Conservation (phyloP, 1,284 basidiomycete species). For the Puccinia horiana region DNA sequence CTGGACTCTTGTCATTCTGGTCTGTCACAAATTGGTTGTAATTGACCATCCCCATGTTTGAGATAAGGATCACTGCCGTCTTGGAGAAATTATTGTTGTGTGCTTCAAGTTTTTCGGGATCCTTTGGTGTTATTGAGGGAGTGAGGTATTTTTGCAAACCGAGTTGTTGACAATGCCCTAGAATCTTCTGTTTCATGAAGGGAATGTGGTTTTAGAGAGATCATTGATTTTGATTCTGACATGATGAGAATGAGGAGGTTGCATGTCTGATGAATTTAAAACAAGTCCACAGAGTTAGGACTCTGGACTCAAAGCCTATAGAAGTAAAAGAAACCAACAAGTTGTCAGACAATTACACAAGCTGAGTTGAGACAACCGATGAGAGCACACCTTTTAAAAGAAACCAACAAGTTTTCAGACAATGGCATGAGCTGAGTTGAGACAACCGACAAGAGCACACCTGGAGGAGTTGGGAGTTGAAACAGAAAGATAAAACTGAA, state of each 20-base stretch:
- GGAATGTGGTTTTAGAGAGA: too few species aligned
- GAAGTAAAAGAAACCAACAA: not conserved
- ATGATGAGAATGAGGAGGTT: not conserved
- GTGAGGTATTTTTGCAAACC: not conserved
- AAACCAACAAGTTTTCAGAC: too few species aligned
- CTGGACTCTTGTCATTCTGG: not conserved
- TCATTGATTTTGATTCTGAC: not conserved
- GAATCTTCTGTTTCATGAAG: not conserved
- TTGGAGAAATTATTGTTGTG: not conserved
- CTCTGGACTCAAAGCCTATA: slow-evolving; percentile 16
- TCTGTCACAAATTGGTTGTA: not conserved
- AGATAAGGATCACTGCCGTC: not conserved
- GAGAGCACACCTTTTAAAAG: too few species aligned
- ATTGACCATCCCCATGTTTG: not conserved
- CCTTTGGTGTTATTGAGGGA: not conserved
- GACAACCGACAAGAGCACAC: not conserved
- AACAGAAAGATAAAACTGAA: not conserved
- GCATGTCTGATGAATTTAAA: not conserved
- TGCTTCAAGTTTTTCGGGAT: not conserved
- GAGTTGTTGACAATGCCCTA: not conserved
- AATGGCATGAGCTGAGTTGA: too few species aligned
- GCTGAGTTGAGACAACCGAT: too few species aligned
- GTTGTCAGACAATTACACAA: too few species aligned
- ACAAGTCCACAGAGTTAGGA: not conserved
- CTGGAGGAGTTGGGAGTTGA: not conserved